phyloP scores from a whole-genome alignment of 1,284 basidiomycete genomes.

The Pterulicium gracile region DNA sequence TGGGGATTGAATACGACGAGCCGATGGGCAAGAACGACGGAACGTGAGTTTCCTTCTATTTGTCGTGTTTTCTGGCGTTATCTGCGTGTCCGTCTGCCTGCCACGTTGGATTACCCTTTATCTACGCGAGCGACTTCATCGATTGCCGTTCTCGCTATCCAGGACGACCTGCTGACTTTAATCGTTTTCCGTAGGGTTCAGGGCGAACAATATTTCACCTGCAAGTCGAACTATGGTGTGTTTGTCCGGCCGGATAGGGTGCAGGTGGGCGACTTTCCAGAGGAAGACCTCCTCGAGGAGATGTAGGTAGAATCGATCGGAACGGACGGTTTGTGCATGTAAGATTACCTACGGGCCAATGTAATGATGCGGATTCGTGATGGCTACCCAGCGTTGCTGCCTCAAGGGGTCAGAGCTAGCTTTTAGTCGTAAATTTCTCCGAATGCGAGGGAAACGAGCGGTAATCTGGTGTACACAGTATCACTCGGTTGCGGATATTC shows the following conservation, averaged over 20 bases:
- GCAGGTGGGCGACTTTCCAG: conserved; percentile 78
- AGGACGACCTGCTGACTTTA: too few species aligned
- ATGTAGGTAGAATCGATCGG: conserved; percentile 49
- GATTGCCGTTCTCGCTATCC: too few species aligned
- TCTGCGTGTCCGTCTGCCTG: neutral
- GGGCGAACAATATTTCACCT: conserved; percentile 79
- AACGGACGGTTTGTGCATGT: conserved; percentile 9
- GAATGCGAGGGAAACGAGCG: too few species aligned
- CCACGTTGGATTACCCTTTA: too few species aligned
- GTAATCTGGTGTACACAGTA: too few species aligned
- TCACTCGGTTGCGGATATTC: too few species aligned
- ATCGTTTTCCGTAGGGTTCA: too few species aligned
- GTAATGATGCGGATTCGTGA: neutral
- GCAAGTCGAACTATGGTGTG: conserved; percentile 67
- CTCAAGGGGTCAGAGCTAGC: too few species aligned
- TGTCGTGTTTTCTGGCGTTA: neutral
- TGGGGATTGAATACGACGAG: conserved; percentile 94
- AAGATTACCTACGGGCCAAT: neutral
- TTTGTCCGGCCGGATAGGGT: conserved; percentile 86
- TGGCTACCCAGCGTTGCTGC: too few species aligned
- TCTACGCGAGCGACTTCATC: too few species aligned
- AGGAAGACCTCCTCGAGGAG: conserved; percentile 75
- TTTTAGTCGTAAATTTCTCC: too few species aligned
- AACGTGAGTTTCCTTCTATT: conserved; percentile 54
- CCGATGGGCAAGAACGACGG: conserved; percentile 95